Base-by-base conservation (phyloP, 257 asterid genomes). In the Petunia axillaris region DNA sequence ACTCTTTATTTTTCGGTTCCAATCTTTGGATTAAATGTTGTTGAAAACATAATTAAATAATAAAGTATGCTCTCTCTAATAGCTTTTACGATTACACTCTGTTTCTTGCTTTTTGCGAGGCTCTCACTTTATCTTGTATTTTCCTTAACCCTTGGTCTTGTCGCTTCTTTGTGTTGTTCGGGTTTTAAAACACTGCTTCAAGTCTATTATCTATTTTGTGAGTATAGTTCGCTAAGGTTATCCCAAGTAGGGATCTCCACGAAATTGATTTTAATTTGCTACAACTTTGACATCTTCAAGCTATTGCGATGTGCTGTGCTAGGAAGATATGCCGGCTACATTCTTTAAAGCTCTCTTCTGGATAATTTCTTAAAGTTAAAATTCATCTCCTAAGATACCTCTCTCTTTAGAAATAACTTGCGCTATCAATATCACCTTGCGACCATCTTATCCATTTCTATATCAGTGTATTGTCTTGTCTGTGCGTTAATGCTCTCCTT, bases 331-430 rank as follows among this genome's bases (percentile, higher is more conserved):
- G 77, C 52, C 35, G 44, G 14, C 62, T 35, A 48, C 77, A 25
- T 52, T 52, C 15, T 52, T 4, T 48, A 35, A 35, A 0, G 62
- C 62, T 50, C 44, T 73, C 44, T 73, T 60, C 35, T 73, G 62
- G 37, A 43, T 73, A 73, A 50, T 71, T 48, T 71, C 44, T 5
- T 50, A 15, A 10, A 71, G 62, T 71, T 46, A 71, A 71, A 71
- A 10, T 71, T 71, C 60, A 11, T 50, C 3, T 71, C 52, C 60
- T 11, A 48, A 50, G 62, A 48, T 35, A 25, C 6, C 36, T 50
- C 7, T 71, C 44, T 71, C 25, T 48, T 25, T 50, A 35, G 62
- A 71, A 48, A 50, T 11, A 55, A 25, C 38, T 6, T 52, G 50
- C 48, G 77, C 13, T 48, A 14, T 35, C 25, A 25, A 50, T 48